Evolutionary conservation across 768 basidiomycete genomes (phyloP).

Genomic region (Hygrophorus pudorinus): DNA sequence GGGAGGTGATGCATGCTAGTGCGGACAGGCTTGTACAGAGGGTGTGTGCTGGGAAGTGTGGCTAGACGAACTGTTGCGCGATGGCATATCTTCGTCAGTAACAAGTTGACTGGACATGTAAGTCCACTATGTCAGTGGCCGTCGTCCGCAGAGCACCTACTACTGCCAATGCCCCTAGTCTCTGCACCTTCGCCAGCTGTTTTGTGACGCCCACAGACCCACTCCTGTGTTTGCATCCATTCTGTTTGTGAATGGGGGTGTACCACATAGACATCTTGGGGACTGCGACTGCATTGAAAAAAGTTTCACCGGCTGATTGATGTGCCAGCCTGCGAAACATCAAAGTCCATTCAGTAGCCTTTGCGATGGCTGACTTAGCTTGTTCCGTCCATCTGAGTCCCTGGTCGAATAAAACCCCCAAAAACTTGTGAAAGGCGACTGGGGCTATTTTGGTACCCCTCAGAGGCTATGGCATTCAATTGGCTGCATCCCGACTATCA

Average conservation of each 20-base stretch:
- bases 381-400: too few relatives aligned
- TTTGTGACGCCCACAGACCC: too few relatives aligned
- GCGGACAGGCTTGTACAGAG: conserved; percentile 5
- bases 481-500: too few relatives aligned
- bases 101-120: conserved; percentile 10
- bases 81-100: conserved; percentile 7
- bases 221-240: too few relatives aligned
- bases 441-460: conserved; percentile 8
- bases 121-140: too few relatives aligned
- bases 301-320: conserved; percentile 10
- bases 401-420: too few relatives aligned
- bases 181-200: too few relatives aligned
- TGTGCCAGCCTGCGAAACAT: conserved; percentile 5
- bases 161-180: conserved; percentile 11
- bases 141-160: conserved; percentile 15
- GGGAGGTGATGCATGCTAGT: not conserved
- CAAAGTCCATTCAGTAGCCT: conserved; percentile 3
- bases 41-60: conserved; percentile 13
- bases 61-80: conserved; percentile 8
- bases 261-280: too few relatives aligned
- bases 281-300: conserved; percentile 19
- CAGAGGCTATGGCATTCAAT: conserved; percentile 6
- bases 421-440: conserved; percentile 9
- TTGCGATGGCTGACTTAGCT: too few relatives aligned
- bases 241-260: conserved; percentile 10